A percentile compares a stretch with the other conserved stretches of the same genome.
These are phyloP conservation scores for Microstegium vimineum DNA, from an alignment of 176 grass and related monocot species.

Conservation along the genomic window DNA sequence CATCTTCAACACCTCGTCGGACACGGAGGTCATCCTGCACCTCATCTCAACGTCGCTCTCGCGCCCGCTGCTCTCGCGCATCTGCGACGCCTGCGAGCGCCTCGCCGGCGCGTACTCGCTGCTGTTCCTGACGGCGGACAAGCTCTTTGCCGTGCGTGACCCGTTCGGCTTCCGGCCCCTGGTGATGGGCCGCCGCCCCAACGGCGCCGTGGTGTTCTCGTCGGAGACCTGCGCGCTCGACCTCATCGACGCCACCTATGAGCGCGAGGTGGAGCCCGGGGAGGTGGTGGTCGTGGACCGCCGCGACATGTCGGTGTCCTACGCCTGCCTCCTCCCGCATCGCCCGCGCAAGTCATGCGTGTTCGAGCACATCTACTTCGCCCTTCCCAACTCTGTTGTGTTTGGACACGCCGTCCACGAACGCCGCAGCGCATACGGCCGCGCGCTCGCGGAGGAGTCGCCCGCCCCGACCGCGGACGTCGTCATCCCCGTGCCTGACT, in stretches of 20 bases:
- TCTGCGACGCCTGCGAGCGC: conserved; percentile 70
- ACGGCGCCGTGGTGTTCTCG: conserved; percentile 77
- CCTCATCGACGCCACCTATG: conserved; percentile 73
- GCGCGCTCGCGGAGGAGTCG: conserved; percentile 80
- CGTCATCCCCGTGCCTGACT: conserved; percentile 93
- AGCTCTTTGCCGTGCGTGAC: conserved; percentile 84
- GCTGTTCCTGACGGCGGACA: conserved; percentile 70
- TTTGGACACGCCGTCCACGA: conserved; percentile 72
- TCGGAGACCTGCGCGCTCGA: conserved; percentile 95
- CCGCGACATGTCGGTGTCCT: conserved; percentile 63
- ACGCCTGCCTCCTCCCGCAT: conserved; percentile 60
- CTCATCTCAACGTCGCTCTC: conserved; percentile 80
- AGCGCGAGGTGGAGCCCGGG: conserved; percentile 78
- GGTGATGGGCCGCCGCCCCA: conserved; percentile 74
- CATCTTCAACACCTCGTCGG: conserved; percentile 89
- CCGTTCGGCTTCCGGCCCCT: conserved; percentile 86
- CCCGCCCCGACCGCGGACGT: conserved; percentile 72
- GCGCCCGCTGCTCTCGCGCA: conserved; percentile 72
- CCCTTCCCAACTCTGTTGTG: conserved; percentile 74
- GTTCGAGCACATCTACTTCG: conserved; percentile 97
- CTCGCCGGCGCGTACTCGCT: conserved; percentile 85
- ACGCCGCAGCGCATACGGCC: conserved; percentile 70
- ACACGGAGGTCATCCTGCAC: conserved; percentile 97
- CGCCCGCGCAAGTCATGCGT: conserved; percentile 78
- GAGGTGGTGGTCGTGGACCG: conserved; percentile 80